A percentile compares a stretch with the other conserved stretches of the same genome.
Conservation (phyloP, 768 basidiomycete species). For the Auricularia heimuer region DNA sequence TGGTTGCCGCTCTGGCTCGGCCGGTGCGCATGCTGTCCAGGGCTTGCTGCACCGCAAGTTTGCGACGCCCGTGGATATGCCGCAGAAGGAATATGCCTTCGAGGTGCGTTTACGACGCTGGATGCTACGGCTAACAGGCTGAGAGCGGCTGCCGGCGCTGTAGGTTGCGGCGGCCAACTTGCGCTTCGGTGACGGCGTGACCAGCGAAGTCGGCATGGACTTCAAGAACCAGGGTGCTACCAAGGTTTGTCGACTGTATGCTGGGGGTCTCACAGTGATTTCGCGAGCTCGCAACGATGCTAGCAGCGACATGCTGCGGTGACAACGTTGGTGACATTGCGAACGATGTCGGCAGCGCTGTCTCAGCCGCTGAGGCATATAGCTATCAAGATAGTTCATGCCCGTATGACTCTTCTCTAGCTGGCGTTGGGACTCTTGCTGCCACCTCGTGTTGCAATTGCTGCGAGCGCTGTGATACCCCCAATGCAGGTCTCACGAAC, state of each 20-base stretch:
- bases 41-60: constrained; percentile 50
- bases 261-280: no score
- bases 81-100: constrained; percentile 84
- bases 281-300: no score
- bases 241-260: constrained; percentile 41
- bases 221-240: constrained; percentile 86
- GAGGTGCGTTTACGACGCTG: constrained; percentile 39
- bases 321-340: no score
- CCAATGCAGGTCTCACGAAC: no score
- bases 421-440: no score
- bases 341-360: no score
- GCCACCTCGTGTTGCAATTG: no score
- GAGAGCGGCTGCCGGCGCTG: background rate
- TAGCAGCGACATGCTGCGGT: no score
- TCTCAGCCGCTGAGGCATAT: no score
- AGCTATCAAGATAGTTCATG: no score
- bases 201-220: constrained; percentile 86
- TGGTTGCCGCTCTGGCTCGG: constrained; percentile 40
- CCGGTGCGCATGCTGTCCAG: constrained; percentile 35
- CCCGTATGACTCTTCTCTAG: no score
- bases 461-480: no score
- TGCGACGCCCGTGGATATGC: constrained; percentile 65
- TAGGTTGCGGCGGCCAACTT: constrained; percentile 82
- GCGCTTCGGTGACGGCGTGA: constrained; percentile 84
- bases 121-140: background rate